Evolutionary conservation across 768 basidiomycete genomes (phyloP), one percentile per base, ranked within the genome.

Genomic region (Suillus placidus): DNA sequence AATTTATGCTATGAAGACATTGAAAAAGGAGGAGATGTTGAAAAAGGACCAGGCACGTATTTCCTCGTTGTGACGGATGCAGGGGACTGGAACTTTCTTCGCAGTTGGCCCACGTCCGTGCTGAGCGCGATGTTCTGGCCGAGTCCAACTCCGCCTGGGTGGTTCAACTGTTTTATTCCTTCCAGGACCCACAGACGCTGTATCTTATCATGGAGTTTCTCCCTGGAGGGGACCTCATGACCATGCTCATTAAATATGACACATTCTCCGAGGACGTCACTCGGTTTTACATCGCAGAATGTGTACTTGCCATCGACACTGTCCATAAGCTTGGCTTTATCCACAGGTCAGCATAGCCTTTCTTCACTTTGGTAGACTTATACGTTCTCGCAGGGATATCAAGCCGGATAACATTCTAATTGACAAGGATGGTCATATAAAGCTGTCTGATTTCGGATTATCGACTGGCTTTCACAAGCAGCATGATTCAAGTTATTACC

Each of bases 161-260:
- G 49, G 97, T 99, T 7, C 94, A 97, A 73, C 85, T 99, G 26
- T 98, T 86, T 79, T 98, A 97, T 79, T 97, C 95, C n/a, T 99
- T 99, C 83, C 97, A 99, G 76, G 97, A 99, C 76, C 81, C 92
- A 2, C 81, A 90, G 61, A 94, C 92, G 71, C 85, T 99, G 32
- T 99, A 99, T 80, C 84, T 99, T 63, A 92, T 99, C 81, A 99
- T 99, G 97, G 97, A 99, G 80, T 99, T 97, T 78, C 83, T 99
- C 55, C 96, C 97, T 63, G 97, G 97, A 55, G 97, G 97, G 38
- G 97, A 99, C 76, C 83, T 99, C 67, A 98, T 99, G 97, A 97
- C 96, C 5, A 99, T 99, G 97, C 84, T 98, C 65, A 98, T 99
- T 84, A 98, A 99, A 79, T 98, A 99, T 79, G 97, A 98, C 76